phyloP scores from a whole-genome alignment of 2,329 filamentous ascomycete genomes.

The Xylariaceae sp. region DNA sequence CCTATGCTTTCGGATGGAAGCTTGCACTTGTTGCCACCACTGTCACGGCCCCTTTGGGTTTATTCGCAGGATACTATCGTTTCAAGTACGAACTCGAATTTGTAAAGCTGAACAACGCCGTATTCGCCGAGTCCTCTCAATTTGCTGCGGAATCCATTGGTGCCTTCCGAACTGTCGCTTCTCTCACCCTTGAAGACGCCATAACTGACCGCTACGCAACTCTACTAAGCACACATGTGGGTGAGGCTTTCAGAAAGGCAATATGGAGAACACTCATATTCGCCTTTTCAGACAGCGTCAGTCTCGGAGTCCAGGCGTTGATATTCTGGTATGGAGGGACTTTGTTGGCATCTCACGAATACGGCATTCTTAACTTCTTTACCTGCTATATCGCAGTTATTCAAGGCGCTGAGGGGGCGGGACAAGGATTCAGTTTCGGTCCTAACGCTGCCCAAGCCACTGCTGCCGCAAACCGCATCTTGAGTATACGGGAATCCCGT shows the following conservation, averaged over 20 bases:
- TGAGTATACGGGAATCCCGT: slow-evolving; percentile 47
- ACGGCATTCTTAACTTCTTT: slow-evolving; percentile 46
- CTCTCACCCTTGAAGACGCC: slow-evolving; percentile 66
- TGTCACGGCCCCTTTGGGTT: slow-evolving; percentile 53
- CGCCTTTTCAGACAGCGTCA: slow-evolving; percentile 66
- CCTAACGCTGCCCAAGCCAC: slow-evolving; percentile 61
- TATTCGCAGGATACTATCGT: slow-evolving; percentile 49
- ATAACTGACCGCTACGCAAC: slow-evolving; percentile 61
- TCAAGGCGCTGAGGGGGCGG: slow-evolving; percentile 65
- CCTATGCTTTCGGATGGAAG: slow-evolving; percentile 76
- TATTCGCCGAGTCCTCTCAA: slow-evolving; percentile 70
- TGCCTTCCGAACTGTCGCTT: slow-evolving; percentile 69
- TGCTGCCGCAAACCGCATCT: slow-evolving; percentile 58
- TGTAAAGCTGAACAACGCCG: slow-evolving; percentile 63
- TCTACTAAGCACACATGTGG: slow-evolving; percentile 59
- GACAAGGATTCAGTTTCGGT: slow-evolving; percentile 65
- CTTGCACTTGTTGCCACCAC: slow-evolving; percentile 66
- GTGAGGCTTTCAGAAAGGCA: slow-evolving; percentile 58
- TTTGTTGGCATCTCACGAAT: slow-evolving; percentile 53
- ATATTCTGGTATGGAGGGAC: slow-evolving; percentile 66
- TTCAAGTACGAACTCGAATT: slow-evolving; percentile 63
- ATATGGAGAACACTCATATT: slow-evolving; percentile 63
- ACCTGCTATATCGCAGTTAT: slow-evolving; percentile 64
- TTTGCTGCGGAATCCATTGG: slow-evolving; percentile 73
- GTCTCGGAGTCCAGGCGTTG: slow-evolving; percentile 61